These are phyloP conservation scores for Coemansia aciculifera DNA, from an alignment of 192 early-diverging fungal species.

Conservation along the genomic window DNA sequence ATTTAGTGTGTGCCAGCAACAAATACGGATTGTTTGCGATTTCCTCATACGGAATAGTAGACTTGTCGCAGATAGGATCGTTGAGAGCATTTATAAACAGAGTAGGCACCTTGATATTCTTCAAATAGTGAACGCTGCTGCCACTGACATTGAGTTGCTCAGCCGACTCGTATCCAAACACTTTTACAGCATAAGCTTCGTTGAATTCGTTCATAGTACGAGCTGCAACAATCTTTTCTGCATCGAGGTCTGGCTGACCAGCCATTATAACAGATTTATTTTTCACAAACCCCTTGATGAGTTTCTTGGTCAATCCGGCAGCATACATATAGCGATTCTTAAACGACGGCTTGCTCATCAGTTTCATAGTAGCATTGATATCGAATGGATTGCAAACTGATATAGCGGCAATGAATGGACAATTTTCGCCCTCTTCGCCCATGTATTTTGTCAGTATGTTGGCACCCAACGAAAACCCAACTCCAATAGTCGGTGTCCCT, in stretches of 20 bases:
- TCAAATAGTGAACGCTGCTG: constrained; percentile 59
- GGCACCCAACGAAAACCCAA: constrained; percentile 90
- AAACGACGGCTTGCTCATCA: constrained; percentile 56
- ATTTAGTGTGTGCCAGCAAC: constrained; percentile 72
- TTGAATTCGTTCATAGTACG: constrained; percentile 82
- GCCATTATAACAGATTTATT: constrained; percentile 56
- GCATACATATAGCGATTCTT: constrained; percentile 65
- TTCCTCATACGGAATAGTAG: constrained; percentile 74
- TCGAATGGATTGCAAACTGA: constrained; percentile 88
- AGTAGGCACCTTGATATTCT: constrained; percentile 71
- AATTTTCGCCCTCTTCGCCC: constrained; percentile 74
- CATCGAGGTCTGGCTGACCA: constrained; percentile 42
- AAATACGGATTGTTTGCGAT: constrained; percentile 76
- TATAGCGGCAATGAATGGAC: constrained; percentile 72
- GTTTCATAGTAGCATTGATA: constrained; percentile 56
- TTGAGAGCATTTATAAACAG: constrained; percentile 82
- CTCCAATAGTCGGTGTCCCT: constrained; percentile 68
- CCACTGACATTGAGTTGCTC: constrained; percentile 73
- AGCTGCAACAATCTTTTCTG: constrained; percentile 51
- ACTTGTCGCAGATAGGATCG: constrained; percentile 77
- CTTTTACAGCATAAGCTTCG: constrained; percentile 64
- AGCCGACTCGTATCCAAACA: constrained; percentile 77
- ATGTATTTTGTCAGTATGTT: constrained; percentile 91
- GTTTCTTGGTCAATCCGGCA: constrained; percentile 55
- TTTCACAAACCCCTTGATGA: constrained; percentile 51